Conservation (phyloP, 2,329 filamentous ascomycete species). For the Cladosporium sp. region DNA sequence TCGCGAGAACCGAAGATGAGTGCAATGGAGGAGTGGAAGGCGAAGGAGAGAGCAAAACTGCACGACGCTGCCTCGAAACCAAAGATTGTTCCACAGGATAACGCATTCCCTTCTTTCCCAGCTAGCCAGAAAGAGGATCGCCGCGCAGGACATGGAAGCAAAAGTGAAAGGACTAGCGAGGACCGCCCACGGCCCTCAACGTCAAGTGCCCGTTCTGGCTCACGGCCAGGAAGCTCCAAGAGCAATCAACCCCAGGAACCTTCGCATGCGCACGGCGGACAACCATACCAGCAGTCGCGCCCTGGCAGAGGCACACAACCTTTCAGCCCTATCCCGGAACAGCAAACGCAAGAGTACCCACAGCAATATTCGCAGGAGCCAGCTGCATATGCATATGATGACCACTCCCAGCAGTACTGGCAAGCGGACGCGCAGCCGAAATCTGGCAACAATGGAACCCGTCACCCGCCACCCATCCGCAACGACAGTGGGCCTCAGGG, state of each 20-base stretch:
- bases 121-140: conserved; percentile 25
- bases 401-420: background rate
- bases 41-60: conserved; percentile 27
- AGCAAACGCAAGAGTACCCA: conserved; percentile 4
- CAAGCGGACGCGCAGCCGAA: background rate
- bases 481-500: background rate
- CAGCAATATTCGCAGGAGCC: conserved; percentile 17
- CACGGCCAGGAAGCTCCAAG: conserved; percentile 12
- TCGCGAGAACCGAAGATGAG: conserved; percentile 17
- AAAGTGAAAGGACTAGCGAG: conserved; percentile 16
- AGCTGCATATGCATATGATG: background rate
- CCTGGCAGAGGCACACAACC: background rate
- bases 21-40: conserved; percentile 33
- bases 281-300: conserved; percentile 2
- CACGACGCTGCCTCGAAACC: conserved; percentile 26
- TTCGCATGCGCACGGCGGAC: background rate
- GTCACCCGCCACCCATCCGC: background rate
- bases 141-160: conserved; percentile 14
- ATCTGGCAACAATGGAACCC: background rate
- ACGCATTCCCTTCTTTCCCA: conserved; percentile 46
- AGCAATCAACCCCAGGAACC: conserved; percentile 12
- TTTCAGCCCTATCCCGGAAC: conserved; percentile 11
- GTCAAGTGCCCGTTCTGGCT: conserved; percentile 6
- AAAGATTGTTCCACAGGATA: conserved; percentile 35
- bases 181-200: conserved; percentile 17